Base-by-base conservation (phyloP, 129 eudicot genomes). In the Pseudognaphalium luteoalbum region DNA sequence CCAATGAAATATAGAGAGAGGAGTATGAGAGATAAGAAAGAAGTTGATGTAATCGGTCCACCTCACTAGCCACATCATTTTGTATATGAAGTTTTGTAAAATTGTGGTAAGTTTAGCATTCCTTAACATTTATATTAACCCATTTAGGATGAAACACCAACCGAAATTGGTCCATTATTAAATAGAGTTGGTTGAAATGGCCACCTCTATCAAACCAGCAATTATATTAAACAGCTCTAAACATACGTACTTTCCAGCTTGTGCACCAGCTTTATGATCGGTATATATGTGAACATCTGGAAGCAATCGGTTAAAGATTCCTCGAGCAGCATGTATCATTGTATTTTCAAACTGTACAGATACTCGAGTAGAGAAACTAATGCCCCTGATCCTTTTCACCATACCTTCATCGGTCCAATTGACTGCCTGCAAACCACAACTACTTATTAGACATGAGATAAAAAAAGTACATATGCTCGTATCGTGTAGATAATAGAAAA, bases 301-400 rank as follows among this genome's bases (percentile, higher is more conserved):
- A 70, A 94, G 97, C 87, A 94, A 84, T 35, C 82, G 92, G 68
- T 94, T 94, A 52, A 91, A 89, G 78, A 91, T 80, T 66, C 99
- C 97, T 81, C 99, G 92, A 64, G 97, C 96, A 5, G 96, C 91
- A 82, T 94, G 99, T 77, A 83, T 87, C 97, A 91, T 89, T 39
- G 88, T 60, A 37, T 89, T 87, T 83, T 94, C 97, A 85, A 94
- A 91, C 85, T 94, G 99, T 62, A 81, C 87, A n/a, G 97, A 89
- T 21, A 94, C 99, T 83, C 90, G 84, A 16, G 97, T 81, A 2
- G 99, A 94, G 66, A 94, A 94, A 57, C 84, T 76, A 41, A 91
- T 87, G 16, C 99, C 99, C 66, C 99, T 83, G 17, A 94, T 94
- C 65, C 97, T 85, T 83, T 89, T 94, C 62, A 91, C 97, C 97